Percentiles rank a stretch among this genome's conserved stretches.
Evolutionary conservation across 176 grass and related monocot genomes (phyloP).

Genomic region (Paspalum notatum): DNA sequence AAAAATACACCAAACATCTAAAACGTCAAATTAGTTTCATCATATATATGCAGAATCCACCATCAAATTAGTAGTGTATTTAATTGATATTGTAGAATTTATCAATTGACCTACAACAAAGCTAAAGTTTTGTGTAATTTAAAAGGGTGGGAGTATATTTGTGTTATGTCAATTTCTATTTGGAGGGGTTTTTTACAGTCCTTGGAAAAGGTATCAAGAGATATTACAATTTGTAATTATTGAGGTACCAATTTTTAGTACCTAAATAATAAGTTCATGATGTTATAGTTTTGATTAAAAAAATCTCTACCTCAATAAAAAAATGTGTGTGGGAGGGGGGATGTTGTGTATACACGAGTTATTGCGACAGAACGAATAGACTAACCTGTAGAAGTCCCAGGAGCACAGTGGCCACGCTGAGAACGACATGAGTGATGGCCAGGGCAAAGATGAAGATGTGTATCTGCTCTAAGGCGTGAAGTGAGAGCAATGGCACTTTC

Average conservation of each 20-base stretch:
- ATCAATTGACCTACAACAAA: too few relatives aligned
- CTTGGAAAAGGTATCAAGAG: neutral
- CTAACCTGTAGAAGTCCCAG: conserved; percentile 72
- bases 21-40: too few relatives aligned
- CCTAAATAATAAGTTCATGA: too few relatives aligned
- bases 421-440: conserved; percentile 73
- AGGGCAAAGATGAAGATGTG: conserved; percentile 95
- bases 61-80: too few relatives aligned
- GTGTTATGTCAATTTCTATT: neutral
- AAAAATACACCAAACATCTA: too few relatives aligned
- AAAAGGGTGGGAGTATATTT: too few relatives aligned
- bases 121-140: too few relatives aligned
- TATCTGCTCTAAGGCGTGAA: conserved; percentile 76
- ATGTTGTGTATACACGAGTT: neutral
- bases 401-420: conserved; percentile 65
- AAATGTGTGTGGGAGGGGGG: neutral
- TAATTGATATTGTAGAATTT: too few relatives aligned
- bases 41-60: too few relatives aligned
- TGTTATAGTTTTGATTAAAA: too few relatives aligned
- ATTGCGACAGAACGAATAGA: neutral
- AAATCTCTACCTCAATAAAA: neutral
- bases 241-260: neutral
- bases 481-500: conserved; percentile 71
- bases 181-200: neutral
- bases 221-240: neutral